Base-by-base conservation (phyloP, 140 eudicot genomes). In the Erigeron philadelphicus region DNA sequence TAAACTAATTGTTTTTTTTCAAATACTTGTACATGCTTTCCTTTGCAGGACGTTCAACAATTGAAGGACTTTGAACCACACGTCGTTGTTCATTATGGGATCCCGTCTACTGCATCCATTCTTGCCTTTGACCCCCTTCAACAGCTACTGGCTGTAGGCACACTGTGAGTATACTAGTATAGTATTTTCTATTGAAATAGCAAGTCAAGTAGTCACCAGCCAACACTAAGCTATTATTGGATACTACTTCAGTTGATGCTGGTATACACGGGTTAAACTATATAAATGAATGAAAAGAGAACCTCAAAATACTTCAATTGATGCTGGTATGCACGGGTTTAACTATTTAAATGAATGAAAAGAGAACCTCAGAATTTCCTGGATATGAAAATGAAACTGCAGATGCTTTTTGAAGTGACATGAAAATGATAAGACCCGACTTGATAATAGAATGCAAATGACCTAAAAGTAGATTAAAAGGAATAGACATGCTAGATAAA, bases 21-120 rank as follows among this genome's bases (percentile, higher is more conserved):
- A 21, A 35, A 61, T 44, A 38, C 56, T 57, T 58, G 17, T 17
- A 64, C 52, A 47, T 66, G 68, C 50, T 73, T 61, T 53, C 59
- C 46, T 58, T 77, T 68, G 80, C 73, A 75, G 64, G 79, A 82
- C 67, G 76, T 8, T 66, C 25, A 44, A 61, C 64, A 82, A 65
- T 15, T 71, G 13, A 52, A 66, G 53, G 82, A 73, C 60, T 76
- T 88, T 77, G 80, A 84, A 44, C 95, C 96, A 11, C 83, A 72
- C 2, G 79, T 85, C 68, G 71, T 78, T 72, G 80, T 80, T 78
- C 98, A 93, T 76, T 93, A 93, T 80, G 98, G 98, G 72, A 83
- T 93, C 71, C 98, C 98, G n/a, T 83, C 95, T 58, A 85, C 98
- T 61, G 88, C 98, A 67, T 93, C 98, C 40, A 77, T 81, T 73